Base-by-base conservation (phyloP, 768 basidiomycete species). In the Cystoderma amianthinum region DNA sequence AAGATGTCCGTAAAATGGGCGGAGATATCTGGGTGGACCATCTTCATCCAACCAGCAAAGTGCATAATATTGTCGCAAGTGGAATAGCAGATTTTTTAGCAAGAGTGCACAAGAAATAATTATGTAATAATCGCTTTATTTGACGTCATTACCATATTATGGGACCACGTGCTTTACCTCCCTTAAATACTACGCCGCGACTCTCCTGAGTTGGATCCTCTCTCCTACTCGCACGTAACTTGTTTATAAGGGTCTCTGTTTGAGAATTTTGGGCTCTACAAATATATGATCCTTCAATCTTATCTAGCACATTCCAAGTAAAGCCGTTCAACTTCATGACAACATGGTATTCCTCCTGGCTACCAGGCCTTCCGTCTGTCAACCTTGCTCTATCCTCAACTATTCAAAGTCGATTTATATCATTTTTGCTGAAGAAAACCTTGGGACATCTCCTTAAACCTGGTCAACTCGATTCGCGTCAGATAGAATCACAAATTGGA, bases 401-500 rank as follows among this genome's bases (percentile, higher is more conserved):
- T 42, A 83, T 97, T 35, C 92, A 96, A 66, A 72, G 82, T 40
- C 79, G 89, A 43, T 93, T 97, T 64, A 70, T 97, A 24, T 92
- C 92, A 1, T 97, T 92, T 58, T 64, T 91, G 39, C 73, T 97
- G 47, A 85, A 81, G 70, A 82, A 80, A 53, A 73, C 78, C 5
- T 66, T 97, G 0, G 94, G 94, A 9, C 85, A 85, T 55, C 73
- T 96, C 45, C 73, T 97, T 41, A 86, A 84, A 57, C 88, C 87
- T 7, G 93, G 90, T 12, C 92, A 93, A 53, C 76, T 96, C 43
- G 88, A 96, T 63, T 69, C 78, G 39, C 74, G 82, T 42, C 82
- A 90, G 62, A 84, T 96, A 51, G 90, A 95, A 52, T 86, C 90
- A 20, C 90, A 95, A 62, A 83, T 97, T 52, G 85, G 89, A n/a